Base-by-base conservation (phyloP, 345 rosid species). In the Reutealis trisperma region DNA sequence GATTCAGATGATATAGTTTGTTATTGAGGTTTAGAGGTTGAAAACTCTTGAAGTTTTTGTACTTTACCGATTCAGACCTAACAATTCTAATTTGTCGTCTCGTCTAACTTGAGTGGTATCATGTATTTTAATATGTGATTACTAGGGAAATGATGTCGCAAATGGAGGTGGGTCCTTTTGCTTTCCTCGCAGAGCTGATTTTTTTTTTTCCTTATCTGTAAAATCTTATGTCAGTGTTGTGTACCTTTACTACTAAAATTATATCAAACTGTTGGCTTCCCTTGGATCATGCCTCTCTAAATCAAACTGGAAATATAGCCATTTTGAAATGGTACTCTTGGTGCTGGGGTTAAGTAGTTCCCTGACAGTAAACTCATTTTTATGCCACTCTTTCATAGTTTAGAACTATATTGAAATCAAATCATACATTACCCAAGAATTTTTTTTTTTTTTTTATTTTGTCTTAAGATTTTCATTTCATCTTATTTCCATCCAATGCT, bases 41-140 rank as follows among this genome's bases (percentile, higher is more conserved):
- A 30, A 51, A 52, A 16, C 60, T 52, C 60, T 70, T 52, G 42
- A 70, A 70, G 44, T 42, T 70, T 70, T 51, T 14, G 32, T 61
- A 34, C 5, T 25, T 24, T 11, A 5, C 32, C 34, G 32, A 8
- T 27, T 5, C 67, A 63, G 42, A 63, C 41, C 11, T 14, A 32
- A 63, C 21, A 62, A 30, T 52, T 63, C 41, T 63, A 15, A 63
- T 63, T 16, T 14, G 10, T 63, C 13, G 19, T 16, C 21, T 30
- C n/a, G 44, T 30, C 42, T 32, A 19, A 18, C 67, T 8, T 7
- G 34, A 14, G 32, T 27, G 24, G 34, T 11, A 61, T 34, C 37
- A 34, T 34, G 37, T 34, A 34, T 34, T 34, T 34, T 22, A 60
- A 30, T 15, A 27, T 18, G 21, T 15, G 8, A 16, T 30, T 32